phyloP scores from a whole-genome alignment of 1,284 basidiomycete genomes.

The Anthracocystis walkeri region DNA sequence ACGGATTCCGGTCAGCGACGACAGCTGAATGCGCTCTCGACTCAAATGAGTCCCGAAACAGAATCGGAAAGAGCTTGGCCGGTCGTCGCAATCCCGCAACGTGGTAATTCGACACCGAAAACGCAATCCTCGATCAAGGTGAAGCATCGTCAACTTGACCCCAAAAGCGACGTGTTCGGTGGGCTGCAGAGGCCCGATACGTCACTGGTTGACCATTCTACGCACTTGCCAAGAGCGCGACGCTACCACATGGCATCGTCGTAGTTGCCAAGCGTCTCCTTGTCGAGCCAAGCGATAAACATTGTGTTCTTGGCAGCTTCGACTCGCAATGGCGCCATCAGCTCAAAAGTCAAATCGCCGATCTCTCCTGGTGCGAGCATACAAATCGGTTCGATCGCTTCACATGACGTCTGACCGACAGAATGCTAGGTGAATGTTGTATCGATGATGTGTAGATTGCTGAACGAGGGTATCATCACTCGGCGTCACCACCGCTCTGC shows the following conservation, averaged over 20 bases:
- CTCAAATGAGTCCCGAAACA: neutral
- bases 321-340: neutral
- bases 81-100: slow-evolving; percentile 27
- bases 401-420: neutral
- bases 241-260: neutral
- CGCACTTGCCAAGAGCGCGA: neutral
- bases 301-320: slow-evolving; percentile 1
- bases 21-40: too few relatives aligned
- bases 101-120: slow-evolving; percentile 3
- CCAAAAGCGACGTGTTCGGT: too few relatives aligned
- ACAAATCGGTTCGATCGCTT: neutral
- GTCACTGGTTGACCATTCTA: too few relatives aligned
- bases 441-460: neutral
- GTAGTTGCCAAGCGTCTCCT: neutral
- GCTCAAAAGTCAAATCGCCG: neutral
- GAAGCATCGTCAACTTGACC: too few relatives aligned
- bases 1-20: too few relatives aligned
- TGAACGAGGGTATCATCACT: neutral
- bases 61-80: neutral
- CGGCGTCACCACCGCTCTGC: neutral
- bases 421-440: neutral
- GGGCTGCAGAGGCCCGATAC: too few relatives aligned
- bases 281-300: neutral
- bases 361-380: neutral
- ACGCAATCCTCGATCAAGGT: neutral